Percentiles rank a stretch among this genome's conserved stretches.
Conservation (phyloP, 345 rosid species). For the Pistacia atlantica region DNA sequence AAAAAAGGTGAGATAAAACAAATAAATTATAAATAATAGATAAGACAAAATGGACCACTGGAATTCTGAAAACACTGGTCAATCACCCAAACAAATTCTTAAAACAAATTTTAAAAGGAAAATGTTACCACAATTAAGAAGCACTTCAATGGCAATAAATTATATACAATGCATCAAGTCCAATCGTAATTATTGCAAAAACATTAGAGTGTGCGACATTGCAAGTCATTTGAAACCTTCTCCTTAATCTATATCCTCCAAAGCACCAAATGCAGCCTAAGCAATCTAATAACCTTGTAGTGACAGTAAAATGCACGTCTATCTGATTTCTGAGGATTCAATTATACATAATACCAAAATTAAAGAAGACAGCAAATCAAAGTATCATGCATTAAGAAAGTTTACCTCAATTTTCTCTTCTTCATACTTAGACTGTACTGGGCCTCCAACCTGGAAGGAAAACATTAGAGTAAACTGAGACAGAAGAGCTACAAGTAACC, state of each 20-base stretch:
- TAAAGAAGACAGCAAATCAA: conserved; percentile 1
- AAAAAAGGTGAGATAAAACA: not conserved
- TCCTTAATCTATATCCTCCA: not conserved
- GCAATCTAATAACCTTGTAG: not conserved
- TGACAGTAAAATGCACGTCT: not conserved
- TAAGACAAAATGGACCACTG: not conserved
- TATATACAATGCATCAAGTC: not conserved
- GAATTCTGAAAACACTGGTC: not conserved
- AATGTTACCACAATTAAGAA: not conserved
- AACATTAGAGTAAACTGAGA: not conserved
- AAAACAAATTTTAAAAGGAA: not conserved
- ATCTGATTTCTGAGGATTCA: not conserved
- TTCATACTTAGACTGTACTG: conserved; percentile 17
- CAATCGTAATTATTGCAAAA: not conserved
- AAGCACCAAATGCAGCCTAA: conserved; percentile 6
- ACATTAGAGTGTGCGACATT: not conserved
- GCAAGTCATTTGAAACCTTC: not conserved
- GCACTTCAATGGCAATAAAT: not conserved
- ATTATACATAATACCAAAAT: not conserved
- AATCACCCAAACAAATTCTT: not conserved
- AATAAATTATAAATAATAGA: not conserved
- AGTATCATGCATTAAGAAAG: conserved; percentile 5
- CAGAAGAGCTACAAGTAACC: not conserved
- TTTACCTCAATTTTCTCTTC: conserved; percentile 43
- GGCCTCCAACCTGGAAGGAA: conserved; percentile 31